Conservation (phyloP, 163 green algal genomes). For the Coccomyxa subellipsoidea region DNA sequence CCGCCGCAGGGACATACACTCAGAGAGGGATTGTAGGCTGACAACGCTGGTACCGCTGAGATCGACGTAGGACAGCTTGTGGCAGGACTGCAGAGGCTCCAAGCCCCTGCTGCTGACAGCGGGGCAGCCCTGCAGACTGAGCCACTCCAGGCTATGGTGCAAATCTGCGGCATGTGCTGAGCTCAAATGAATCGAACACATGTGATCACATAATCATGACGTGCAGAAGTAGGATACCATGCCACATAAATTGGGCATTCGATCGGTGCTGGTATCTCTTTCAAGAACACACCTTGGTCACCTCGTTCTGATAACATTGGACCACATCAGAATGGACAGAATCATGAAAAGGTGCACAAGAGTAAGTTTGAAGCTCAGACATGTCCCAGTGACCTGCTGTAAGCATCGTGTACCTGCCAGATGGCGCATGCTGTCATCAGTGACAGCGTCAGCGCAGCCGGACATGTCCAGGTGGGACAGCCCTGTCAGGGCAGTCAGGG, state of each 20-base stretch:
- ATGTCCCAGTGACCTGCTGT: neutral
- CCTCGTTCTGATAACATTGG: neutral
- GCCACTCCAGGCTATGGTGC: neutral
- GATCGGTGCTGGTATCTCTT: no score
- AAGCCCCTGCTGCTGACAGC: neutral
- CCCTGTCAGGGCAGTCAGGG: neutral
- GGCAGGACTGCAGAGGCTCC: neutral
- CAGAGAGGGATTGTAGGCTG: neutral
- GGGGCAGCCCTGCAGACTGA: neutral
- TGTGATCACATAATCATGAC: no score
- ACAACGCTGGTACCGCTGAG: neutral
- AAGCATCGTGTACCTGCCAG: neutral
- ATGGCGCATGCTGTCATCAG: neutral
- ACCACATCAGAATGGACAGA: neutral
- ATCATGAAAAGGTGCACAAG: no score
- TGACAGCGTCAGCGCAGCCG: neutral
- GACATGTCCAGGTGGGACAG: neutral
- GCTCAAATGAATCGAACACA: neutral
- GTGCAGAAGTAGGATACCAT: no score
- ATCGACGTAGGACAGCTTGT: neutral
- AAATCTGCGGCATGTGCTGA: neutral
- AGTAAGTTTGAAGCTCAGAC: no score
- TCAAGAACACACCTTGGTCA: no score
- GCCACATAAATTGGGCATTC: no score
- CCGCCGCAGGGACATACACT: neutral